Evolutionary conservation across 1,284 basidiomycete species (phyloP).

Genomic region (Leccinum griseonigrum): DNA sequence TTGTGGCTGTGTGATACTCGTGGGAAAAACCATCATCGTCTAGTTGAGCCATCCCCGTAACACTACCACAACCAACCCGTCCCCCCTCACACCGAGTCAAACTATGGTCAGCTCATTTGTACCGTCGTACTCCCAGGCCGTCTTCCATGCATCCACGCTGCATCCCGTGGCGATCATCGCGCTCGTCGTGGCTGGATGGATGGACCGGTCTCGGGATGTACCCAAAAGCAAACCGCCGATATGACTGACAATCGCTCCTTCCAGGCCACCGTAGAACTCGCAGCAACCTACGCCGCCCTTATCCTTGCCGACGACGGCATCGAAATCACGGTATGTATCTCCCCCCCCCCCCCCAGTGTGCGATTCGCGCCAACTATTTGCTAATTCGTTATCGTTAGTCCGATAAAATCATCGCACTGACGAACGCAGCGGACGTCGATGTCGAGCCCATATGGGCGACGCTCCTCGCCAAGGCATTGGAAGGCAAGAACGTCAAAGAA

Average conservation of each 20-base stretch:
- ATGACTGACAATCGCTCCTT: not conserved
- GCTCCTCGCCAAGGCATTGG: conserved; percentile 95
- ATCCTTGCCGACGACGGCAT: conserved; percentile 96
- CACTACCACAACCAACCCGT: not conserved
- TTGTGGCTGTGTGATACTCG: no score
- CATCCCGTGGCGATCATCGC: not conserved
- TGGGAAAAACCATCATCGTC: no score
- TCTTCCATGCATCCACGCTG: not conserved
- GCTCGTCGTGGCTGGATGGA: not conserved
- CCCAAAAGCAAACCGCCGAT: not conserved
- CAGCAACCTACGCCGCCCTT: conserved; percentile 88
- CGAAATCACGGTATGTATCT: conserved; percentile 88
- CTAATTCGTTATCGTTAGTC: conserved; percentile 49
- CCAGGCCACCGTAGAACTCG: conserved; percentile 70
- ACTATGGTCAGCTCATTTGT: not conserved
- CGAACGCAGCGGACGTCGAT: conserved; percentile 80
- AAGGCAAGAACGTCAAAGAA: conserved; percentile 97
- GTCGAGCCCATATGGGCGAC: conserved; percentile 97
- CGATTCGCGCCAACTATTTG: no score
- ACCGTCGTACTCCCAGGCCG: no score
- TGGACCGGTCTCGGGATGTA: not conserved
- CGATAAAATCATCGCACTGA: conserved; percentile 89
- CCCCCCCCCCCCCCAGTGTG: not conserved
- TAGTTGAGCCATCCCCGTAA: no score
- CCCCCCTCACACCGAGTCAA: not conserved